These are phyloP conservation scores for Lodderomyces margitis DNA, from an alignment of 1,139 yeast genomes.

Conservation along the genomic window DNA sequence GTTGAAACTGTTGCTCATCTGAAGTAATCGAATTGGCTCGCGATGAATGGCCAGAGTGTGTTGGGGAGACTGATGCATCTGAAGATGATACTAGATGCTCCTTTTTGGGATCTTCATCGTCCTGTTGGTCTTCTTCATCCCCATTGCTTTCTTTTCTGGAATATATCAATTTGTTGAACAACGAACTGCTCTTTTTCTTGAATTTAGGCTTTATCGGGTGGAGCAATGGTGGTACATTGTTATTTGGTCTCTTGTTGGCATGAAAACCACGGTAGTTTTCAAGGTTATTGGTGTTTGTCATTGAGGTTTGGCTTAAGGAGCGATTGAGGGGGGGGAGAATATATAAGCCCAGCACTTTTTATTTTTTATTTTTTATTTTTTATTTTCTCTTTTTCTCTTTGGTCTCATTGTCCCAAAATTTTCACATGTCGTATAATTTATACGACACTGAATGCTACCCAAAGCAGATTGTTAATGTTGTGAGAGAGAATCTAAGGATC, in stretches of 20 bases:
- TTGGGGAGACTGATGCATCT: slow-evolving; percentile 7
- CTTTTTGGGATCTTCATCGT: neutral
- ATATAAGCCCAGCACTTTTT: too few species aligned
- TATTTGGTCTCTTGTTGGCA: slow-evolving; percentile 32
- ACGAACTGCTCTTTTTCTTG: slow-evolving; percentile 40
- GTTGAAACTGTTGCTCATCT: slow-evolving; percentile 4
- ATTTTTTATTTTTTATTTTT: too few species aligned
- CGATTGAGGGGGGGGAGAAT: neutral
- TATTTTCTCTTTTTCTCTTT: too few species aligned
- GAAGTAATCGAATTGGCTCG: slow-evolving; percentile 8
- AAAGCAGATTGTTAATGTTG: too few species aligned
- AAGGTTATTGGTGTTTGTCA: slow-evolving; percentile 9
- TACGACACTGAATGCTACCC: too few species aligned
- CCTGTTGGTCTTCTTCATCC: slow-evolving; percentile 4
- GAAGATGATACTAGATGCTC: slow-evolving; percentile 1
- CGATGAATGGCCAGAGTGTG: slow-evolving; percentile 4
- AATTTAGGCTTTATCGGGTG: slow-evolving; percentile 53
- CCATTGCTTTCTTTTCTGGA: slow-evolving; percentile 37
- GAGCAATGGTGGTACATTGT: slow-evolving; percentile 47
- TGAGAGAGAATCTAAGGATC: too few species aligned
- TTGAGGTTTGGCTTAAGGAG: neutral
- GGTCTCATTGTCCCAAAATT: too few species aligned
- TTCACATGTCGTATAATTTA: too few species aligned
- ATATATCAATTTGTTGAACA: slow-evolving; percentile 49
- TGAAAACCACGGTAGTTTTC: slow-evolving; percentile 52